Percentiles rank a stretch among this genome's conserved stretches.
Evolutionary conservation across 202 grass and related monocot species (phyloP).

Genomic region (Setaria italica): DNA sequence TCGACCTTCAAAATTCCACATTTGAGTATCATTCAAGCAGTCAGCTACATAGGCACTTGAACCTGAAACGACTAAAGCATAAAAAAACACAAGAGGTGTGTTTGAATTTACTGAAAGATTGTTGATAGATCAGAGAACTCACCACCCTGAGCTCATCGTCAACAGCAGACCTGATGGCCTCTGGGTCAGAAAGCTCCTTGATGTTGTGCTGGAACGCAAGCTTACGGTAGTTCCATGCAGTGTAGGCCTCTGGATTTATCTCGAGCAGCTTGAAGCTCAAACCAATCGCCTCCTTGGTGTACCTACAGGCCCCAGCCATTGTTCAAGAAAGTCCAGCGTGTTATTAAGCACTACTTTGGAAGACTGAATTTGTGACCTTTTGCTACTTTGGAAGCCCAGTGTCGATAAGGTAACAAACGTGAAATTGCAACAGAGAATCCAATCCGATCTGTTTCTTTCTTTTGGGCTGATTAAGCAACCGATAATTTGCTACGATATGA

Average conservation of each 20-base stretch:
- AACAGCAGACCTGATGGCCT: slow-evolving; percentile 63
- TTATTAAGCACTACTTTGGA: background rate
- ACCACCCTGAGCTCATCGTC: slow-evolving; percentile 78
- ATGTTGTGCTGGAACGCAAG: slow-evolving; percentile 77
- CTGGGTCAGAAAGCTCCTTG: slow-evolving; percentile 58
- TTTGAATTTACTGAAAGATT: background rate
- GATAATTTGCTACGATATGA: background rate
- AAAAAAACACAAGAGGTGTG: background rate
- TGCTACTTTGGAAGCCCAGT: background rate
- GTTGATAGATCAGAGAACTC: slow-evolving; percentile 22
- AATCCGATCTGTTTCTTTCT: background rate
- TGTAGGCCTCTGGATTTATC: slow-evolving; percentile 89
- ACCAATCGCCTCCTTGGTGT: slow-evolving; percentile 77
- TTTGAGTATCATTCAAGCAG: slow-evolving; percentile 7
- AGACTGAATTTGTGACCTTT: background rate
- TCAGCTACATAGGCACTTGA: background rate
- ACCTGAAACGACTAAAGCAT: background rate
- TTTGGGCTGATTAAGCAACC: background rate
- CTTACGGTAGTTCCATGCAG: slow-evolving; percentile 92
- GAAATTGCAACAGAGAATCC: background rate
- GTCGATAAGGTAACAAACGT: background rate
- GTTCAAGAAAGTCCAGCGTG: background rate
- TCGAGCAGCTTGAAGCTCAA: slow-evolving; percentile 90
- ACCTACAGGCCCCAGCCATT: slow-evolving; percentile 43
- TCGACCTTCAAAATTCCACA: slow-evolving; percentile 67